phyloP scores from a whole-genome alignment of 257 asterid species.

The Fraxinus americana region DNA sequence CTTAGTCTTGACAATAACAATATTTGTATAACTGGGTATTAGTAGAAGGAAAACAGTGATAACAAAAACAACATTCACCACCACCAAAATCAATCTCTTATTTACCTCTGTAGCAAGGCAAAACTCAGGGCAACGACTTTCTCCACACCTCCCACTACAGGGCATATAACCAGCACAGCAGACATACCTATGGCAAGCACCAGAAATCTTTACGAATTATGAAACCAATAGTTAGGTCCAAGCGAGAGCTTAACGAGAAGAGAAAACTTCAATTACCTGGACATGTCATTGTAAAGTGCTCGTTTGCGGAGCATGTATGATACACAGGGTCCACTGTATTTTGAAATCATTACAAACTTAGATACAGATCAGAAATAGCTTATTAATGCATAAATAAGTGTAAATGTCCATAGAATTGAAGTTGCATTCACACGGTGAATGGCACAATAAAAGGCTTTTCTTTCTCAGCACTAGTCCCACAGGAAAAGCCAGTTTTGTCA shows the following conservation, averaged over 20 bases:
- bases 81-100: slow-evolving; percentile 9
- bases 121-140: slow-evolving; percentile 91
- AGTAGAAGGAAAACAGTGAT: not conserved
- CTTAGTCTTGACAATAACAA: not conserved
- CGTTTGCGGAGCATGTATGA: slow-evolving; percentile 96
- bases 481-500: not conserved
- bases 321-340: slow-evolving; percentile 87
- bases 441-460: not conserved
- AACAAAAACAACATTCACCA: not conserved
- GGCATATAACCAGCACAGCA: slow-evolving; percentile 99
- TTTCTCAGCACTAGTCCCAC: not conserved
- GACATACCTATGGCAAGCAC: slow-evolving; percentile 58
- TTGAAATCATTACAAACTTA: slow-evolving; percentile 5
- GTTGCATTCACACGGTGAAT: not conserved
- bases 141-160: slow-evolving; percentile 99
- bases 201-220: slow-evolving; percentile 12
- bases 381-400: not conserved
- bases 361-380: not conserved
- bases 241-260: slow-evolving; percentile 12
- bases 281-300: slow-evolving; percentile 98
- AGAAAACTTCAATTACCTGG: slow-evolving; percentile 58
- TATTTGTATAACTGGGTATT: not conserved
- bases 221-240: slow-evolving; percentile 14
- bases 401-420: slow-evolving; percentile 10
- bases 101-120: slow-evolving; percentile 99